Percentiles rank a stretch among this genome's conserved stretches.
These are phyloP conservation scores for Pilaira anomala DNA, from an alignment of 192 early-diverging fungal species.

Conservation along the genomic window DNA sequence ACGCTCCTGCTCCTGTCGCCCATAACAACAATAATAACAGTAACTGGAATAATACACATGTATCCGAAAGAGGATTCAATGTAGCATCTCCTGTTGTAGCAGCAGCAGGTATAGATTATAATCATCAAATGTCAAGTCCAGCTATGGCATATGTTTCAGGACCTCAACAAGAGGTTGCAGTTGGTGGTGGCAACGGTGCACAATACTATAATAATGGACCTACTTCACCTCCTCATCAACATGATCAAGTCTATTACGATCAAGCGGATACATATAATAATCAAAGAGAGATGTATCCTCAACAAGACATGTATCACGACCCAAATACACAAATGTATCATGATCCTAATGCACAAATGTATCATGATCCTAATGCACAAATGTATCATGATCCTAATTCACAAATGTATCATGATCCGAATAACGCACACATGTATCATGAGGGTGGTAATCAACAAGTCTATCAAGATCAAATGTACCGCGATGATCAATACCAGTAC, in stretches of 20 bases:
- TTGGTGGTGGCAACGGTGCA: too few species aligned
- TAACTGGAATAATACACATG: not conserved
- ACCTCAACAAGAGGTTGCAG: not conserved
- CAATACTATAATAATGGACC: conserved; percentile 8
- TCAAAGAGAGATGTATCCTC: not conserved
- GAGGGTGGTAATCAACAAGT: not conserved
- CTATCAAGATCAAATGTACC: not conserved
- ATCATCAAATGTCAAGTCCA: not conserved
- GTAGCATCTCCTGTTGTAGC: not conserved
- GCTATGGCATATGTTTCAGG: conserved; percentile 6
- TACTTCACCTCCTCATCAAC: not conserved
- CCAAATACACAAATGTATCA: conserved; percentile 8
- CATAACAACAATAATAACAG: not conserved
- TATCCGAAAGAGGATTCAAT: conserved; percentile 7
- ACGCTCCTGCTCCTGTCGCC: not conserved
- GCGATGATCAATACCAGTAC: not conserved
- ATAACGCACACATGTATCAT: not conserved
- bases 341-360: not conserved
- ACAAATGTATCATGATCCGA: not conserved
- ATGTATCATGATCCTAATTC: not conserved
- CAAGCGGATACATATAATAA: conserved; percentile 6
- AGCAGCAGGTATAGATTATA: not conserved
- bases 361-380: conserved; percentile 8
- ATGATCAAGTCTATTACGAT: not conserved
- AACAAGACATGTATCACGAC: conserved; percentile 3